Base-by-base conservation (phyloP, 2,329 filamentous ascomycete genomes). In the Calonectria ilicicola region DNA sequence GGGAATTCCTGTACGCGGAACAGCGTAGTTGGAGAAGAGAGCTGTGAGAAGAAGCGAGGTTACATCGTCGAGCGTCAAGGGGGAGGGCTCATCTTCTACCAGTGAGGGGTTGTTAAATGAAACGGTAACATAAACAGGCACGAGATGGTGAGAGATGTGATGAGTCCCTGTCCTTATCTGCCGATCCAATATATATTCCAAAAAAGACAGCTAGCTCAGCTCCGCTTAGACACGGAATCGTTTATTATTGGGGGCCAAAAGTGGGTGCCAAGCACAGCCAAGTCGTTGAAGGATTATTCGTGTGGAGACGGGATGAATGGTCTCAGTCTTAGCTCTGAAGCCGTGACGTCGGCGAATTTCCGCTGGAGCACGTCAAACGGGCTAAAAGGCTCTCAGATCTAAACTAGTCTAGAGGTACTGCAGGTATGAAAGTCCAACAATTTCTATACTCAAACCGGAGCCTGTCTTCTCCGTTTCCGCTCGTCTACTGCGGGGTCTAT, bases 401-500 rank as follows among this genome's bases (percentile, higher is more conserved):
- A 21, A 29, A 32, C 29, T 35, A 35, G 32, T 14, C 7, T 35
- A n/a, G n/a, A n/a, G n/a, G 32, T 35, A 27, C 53, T 40, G 32
- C 32, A 17, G 26, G 7, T 60, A 19, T 26, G 32, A 58, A 58
- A 40, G 38, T 12, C 32, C 35, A 60, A 60, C 21, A 60, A 40
- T 60, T 5, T 60, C 53, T 40, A 60, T 60, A 27, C 53, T 60
- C 53, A 60, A 60, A 17, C 21, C 26, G 32, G 53, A 60, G 53
- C 26, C 35, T 60, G 32, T 60, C 35, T 19, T 60, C 53, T 63
- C 58, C 38, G 21, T 63, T 63, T 40, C 58, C 58, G 38, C 26
- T 63, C 58, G 44, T 63, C 23, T 60, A 12, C 56, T 63, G 35
- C 42, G 21, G 21, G 21, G 44, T 69, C 44, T 63, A 63, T 53